Percentiles rank a stretch among this genome's conserved stretches.
phyloP scores from a whole-genome alignment of 352 stramenopile species.

The Pythium chondricola region DNA sequence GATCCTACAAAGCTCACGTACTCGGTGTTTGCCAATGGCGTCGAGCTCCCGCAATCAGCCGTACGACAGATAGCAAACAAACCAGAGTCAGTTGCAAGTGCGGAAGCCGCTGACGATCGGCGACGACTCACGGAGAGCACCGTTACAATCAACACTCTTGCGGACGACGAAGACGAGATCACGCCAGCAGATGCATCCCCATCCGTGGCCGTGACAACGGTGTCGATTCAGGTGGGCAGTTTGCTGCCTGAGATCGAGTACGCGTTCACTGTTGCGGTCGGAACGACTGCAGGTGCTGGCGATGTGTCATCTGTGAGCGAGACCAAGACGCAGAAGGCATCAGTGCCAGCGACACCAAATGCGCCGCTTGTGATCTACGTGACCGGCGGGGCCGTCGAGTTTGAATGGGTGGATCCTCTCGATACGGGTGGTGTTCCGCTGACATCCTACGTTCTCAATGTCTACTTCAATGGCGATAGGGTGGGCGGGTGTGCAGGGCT shows the following conservation, averaged over 20 bases:
- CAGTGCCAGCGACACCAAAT: slow-evolving; percentile 22
- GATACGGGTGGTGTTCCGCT: slow-evolving; percentile 44
- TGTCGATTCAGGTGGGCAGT: slow-evolving; percentile 34
- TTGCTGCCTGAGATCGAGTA: slow-evolving; percentile 38
- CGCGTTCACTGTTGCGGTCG: slow-evolving; percentile 30
- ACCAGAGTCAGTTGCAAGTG: not conserved
- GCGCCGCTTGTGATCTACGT: slow-evolving; percentile 12
- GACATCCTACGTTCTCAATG: slow-evolving; percentile 30
- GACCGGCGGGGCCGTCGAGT: slow-evolving; percentile 35
- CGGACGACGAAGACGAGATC: not conserved
- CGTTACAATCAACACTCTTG: too few species aligned
- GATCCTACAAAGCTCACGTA: slow-evolving; percentile 22
- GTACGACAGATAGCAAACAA: not conserved
- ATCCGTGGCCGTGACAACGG: not conserved
- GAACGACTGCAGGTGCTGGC: slow-evolving; percentile 28
- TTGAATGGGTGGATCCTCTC: slow-evolving; percentile 39
- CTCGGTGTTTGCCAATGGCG: slow-evolving; percentile 34
- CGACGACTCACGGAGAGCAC: not conserved
- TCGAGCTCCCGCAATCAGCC: slow-evolving; percentile 14
- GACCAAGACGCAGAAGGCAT: slow-evolving; percentile 16
- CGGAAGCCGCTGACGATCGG: not conserved
- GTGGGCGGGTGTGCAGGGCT: slow-evolving; percentile 36
- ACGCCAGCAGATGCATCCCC: not conserved
- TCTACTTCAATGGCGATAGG: slow-evolving; percentile 13
- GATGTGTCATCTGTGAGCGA: slow-evolving; percentile 4